Evolutionary conservation across 148 eudicot species (phyloP).

Genomic region (Hydrangea macrophylla): DNA sequence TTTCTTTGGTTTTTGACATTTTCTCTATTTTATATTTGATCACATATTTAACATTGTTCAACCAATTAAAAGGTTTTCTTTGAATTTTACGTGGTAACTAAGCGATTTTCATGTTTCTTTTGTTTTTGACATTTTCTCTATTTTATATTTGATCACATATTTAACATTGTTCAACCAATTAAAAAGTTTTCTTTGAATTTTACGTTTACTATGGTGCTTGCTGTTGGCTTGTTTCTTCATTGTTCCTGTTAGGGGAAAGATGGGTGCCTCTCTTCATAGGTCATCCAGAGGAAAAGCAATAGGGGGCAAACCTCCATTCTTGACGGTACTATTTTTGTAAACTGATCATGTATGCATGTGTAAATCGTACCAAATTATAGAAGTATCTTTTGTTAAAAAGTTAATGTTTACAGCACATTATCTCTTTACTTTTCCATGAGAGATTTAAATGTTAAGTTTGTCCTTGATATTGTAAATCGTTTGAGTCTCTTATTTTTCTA

Average conservation of each 20-base stretch:
- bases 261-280: slow-evolving; percentile 71
- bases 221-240: background rate
- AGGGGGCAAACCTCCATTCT: slow-evolving; percentile 75
- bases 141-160: background rate
- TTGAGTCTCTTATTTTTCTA: background rate
- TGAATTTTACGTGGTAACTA: no score
- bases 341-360: background rate
- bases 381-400: no score
- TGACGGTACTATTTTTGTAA: slow-evolving; percentile 36
- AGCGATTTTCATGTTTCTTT: no score
- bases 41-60: no score
- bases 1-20: no score
- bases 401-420: no score
- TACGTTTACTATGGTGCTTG: background rate
- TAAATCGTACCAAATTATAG: no score
- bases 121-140: background rate
- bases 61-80: no score
- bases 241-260: slow-evolving; percentile 49
- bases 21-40: no score
- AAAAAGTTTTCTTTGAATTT: background rate
- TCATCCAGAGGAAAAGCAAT: slow-evolving; percentile 44
- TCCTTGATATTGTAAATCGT: background rate
- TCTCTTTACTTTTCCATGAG: no score
- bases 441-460: background rate
- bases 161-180: no score